Base-by-base conservation (phyloP, 768 basidiomycete species). In the Tricholoma matsutake region DNA sequence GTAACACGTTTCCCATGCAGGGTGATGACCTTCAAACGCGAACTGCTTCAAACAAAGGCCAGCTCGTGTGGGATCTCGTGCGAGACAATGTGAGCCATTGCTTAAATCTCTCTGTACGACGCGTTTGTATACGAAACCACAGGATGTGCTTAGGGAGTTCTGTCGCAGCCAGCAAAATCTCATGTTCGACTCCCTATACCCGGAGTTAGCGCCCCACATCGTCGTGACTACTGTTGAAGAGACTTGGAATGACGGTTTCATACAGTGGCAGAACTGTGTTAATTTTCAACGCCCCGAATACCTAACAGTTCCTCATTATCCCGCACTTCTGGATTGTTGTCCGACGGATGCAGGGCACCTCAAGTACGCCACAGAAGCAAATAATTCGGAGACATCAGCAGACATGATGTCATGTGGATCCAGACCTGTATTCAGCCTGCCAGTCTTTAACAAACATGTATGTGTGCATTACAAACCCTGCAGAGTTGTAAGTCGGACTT, bases 161-260 rank as follows among this genome's bases (percentile, higher is more conserved):
- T 69, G 69, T 34, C 58, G 60, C 34, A 63, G 67, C 28, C 68
- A 66, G 13, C 66, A 69, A 11, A 79, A 79, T 60, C 70, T 83
- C 11, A 76, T 83, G 22, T 60, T 83, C 11, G 80, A 83, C 58
- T 84, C 82, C 22, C 58, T 67, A 18, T 57, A 58, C 58, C 80
- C 81, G 6, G 62, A 76, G 6, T 39, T 72, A 6, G 68, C 75
- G 0, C 84, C 84, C 0, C 82, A 83, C 68, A 81, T 86, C 57
- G 81, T 83, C 54, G 78, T 86, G 49, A 81, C 82, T n/a, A 77
- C 79, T 39, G 76, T 79, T 55, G 70, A 75, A 58, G 75, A 79
- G 47, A 65, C 62, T 2, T 69, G 71, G 64, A 71, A 77, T 34
- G 78, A 78, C 58, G 69, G 71, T 41, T 69, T 67, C 32, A 69